These are phyloP conservation scores for Rhizophagus prolifer DNA, from an alignment of 192 early-diverging fungal genomes.

Conservation along the genomic window DNA sequence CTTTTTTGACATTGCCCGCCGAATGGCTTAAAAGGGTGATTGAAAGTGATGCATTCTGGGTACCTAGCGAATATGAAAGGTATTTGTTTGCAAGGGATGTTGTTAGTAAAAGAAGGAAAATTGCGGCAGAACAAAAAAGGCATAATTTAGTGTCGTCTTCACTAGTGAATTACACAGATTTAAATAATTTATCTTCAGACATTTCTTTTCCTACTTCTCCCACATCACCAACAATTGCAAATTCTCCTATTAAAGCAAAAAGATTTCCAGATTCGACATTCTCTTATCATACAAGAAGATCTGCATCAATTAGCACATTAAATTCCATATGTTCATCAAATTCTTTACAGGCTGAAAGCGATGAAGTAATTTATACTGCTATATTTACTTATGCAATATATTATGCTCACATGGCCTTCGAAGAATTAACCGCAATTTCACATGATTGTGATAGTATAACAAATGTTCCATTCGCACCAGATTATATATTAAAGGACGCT, in stretches of 20 bases:
- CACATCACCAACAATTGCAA: constrained; percentile 1
- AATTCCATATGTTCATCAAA: constrained; percentile 4
- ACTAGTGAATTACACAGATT: background rate
- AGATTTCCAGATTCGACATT: background rate
- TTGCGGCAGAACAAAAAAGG: constrained; percentile 7
- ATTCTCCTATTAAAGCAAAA: constrained; percentile 9
- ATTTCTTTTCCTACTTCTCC: constrained; percentile 15
- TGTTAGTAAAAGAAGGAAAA: constrained; percentile 32
- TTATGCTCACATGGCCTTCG: constrained; percentile 58
- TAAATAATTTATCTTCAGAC: background rate
- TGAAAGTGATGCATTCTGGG: constrained; percentile 58
- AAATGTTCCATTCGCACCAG: constrained; percentile 32
- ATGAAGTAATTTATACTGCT: constrained; percentile 32
- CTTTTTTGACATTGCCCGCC: constrained; percentile 40
- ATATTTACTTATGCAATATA: constrained; percentile 45
- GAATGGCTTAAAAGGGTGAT: constrained; percentile 49
- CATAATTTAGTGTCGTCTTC: background rate
- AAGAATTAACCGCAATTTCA: constrained; percentile 46
- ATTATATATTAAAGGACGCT: constrained; percentile 45
- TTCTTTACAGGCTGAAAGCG: background rate
- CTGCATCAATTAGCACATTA: constrained; percentile 13
- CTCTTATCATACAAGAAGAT: constrained; percentile 24
- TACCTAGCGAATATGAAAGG: constrained; percentile 57
- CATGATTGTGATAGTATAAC: constrained; percentile 43
- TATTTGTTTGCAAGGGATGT: constrained; percentile 45